Evolutionary conservation across 164 flowering plant species (phyloP).

Genomic region (Aristolochia californica): DNA sequence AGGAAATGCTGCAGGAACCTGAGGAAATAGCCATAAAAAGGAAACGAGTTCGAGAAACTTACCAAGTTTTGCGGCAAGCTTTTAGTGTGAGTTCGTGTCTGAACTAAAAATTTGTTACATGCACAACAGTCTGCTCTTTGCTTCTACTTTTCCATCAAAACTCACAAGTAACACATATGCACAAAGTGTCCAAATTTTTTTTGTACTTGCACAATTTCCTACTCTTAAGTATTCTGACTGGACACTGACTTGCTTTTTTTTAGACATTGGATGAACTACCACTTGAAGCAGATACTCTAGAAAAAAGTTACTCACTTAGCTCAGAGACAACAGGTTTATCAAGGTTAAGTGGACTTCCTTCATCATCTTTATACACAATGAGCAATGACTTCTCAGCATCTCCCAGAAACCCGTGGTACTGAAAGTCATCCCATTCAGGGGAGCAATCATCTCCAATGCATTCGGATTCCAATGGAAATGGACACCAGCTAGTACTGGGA

Average conservation of each 20-base stretch:
- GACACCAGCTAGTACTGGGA: constrained; percentile 28
- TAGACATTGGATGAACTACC: constrained; percentile 89
- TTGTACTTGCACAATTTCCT: not conserved
- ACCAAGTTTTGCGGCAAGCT: constrained; percentile 77
- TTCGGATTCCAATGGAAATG: constrained; percentile 56
- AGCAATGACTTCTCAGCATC: constrained; percentile 43
- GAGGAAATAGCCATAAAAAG: constrained; percentile 74
- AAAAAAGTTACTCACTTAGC: constrained; percentile 36
- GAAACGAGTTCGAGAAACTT: constrained; percentile 65
- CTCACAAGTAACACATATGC: not conserved
- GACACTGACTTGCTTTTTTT: not conserved
- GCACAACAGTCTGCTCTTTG: too few species aligned
- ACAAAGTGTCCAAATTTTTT: not conserved
- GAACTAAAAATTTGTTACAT: too few species aligned
- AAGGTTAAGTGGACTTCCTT: constrained; percentile 17
- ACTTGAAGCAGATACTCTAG: constrained; percentile 76
- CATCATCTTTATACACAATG: constrained; percentile 38
- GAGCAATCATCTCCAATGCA: constrained; percentile 53
- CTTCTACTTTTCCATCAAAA: too few species aligned
- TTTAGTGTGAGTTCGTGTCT: constrained; percentile 42
- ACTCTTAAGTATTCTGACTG: not conserved
- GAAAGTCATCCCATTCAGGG: constrained; percentile 77
- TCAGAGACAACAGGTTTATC: constrained; percentile 81
- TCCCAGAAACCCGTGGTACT: constrained; percentile 48
- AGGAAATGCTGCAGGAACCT: constrained; percentile 93